Evolutionary conservation across 83 land plant species (phyloP), one percentile per base, ranked within the genome.

Genomic region (Picea abies): DNA sequence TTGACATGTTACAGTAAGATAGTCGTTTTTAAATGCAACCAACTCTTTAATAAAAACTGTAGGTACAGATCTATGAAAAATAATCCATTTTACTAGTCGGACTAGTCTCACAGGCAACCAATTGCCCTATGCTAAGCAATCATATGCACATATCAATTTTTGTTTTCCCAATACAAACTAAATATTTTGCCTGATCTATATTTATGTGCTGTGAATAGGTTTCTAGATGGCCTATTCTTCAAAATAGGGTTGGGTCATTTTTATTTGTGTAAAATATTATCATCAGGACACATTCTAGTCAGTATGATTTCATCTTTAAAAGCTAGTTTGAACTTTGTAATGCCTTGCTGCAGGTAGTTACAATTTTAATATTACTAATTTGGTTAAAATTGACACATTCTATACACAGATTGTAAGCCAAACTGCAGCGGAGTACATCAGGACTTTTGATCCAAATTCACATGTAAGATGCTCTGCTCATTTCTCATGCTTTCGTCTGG

Each of bases 371-470:
- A 52, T 52, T 52, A 52, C 58, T 52, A 52, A 52, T 11, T 52
- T 52, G 58, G 14, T 52, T 52, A 52, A 52, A 52, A 11, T 52
- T 11, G 58, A 52, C 58, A 52, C 80, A 15, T 78, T 60, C 16
- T 19, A 26, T 60, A 14, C 49, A 76, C 93, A 94, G 96, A 61
- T 94, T 82, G 81, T 86, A 1, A 89, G 89, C 78, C 89, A 86
- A 76, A 84, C 93, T 62, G 88, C 87, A 66, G 71, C 75, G 5
- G 89, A 89, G 77, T 94, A 84, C 82, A 80, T 89, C 72, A 89
- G 79, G 71, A 82, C 80, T 47, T 91, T 88, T 82, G 92, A 91
- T 72, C 86, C 87, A 77, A 84, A 91, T 29, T 83, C 86, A 15
- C 84, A 89, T 58, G 96, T 92, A 49, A 92, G 94, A 86, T 82